These are phyloP conservation scores for Fraxinus greggii DNA, from an alignment of 305 asterid species.

Conservation along the genomic window DNA sequence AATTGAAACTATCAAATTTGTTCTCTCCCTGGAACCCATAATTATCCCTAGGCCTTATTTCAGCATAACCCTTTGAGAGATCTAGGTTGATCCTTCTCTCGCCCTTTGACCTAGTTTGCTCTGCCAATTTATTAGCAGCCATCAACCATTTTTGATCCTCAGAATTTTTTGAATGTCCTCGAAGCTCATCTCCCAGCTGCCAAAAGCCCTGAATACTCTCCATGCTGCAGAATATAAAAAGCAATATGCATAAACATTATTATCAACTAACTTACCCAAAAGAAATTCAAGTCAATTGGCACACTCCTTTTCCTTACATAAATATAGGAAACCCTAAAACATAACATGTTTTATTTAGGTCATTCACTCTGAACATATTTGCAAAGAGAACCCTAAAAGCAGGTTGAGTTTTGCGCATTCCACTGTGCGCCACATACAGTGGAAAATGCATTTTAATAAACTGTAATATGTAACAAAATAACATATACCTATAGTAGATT, in stretches of 20 bases:
- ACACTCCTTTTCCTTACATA: neutral
- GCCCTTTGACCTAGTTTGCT: constrained; percentile 70
- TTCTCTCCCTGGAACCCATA: constrained; percentile 60
- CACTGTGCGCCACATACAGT: neutral
- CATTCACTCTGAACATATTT: neutral
- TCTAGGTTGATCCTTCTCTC: constrained; percentile 75
- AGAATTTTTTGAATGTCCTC: constrained; percentile 74
- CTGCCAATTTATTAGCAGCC: constrained; percentile 83
- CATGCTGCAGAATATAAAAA: constrained; percentile 46
- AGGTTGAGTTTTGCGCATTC: neutral
- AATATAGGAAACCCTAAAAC: neutral
- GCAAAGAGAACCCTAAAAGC: neutral
- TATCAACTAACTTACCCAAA: neutral
- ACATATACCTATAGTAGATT: neutral
- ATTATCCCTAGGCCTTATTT: constrained; percentile 57
- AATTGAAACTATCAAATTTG: constrained; percentile 65
- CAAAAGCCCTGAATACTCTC: constrained; percentile 69
- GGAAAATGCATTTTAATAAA: neutral
- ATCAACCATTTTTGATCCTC: constrained; percentile 83
- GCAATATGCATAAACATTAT: neutral
- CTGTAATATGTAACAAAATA: neutral
- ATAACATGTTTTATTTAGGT: neutral
- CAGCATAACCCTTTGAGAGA: constrained; percentile 62
- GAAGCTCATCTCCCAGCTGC: constrained; percentile 89
- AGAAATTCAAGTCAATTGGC: neutral